These are phyloP conservation scores for Gynandropsis gynandra DNA, from an alignment of 345 rosid genomes.

Conservation along the genomic window DNA sequence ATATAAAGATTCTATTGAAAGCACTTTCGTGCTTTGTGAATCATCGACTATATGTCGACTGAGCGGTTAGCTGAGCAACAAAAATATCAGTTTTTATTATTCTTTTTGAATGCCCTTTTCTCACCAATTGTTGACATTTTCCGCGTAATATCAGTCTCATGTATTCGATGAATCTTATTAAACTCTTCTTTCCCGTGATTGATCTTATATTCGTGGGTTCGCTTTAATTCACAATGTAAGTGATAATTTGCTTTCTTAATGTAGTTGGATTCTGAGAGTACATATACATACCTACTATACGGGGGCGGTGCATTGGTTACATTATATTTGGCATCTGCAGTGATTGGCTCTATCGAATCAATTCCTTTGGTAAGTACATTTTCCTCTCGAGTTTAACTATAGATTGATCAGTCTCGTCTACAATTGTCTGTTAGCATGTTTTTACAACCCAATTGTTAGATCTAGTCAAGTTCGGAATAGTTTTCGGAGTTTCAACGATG, in stretches of 20 bases:
- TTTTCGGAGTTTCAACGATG: too few species aligned
- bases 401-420: too few species aligned
- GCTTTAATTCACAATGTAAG: not conserved
- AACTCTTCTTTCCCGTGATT: too few species aligned
- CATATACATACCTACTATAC: constrained; percentile 44
- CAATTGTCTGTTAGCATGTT: too few species aligned
- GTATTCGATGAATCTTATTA: not conserved
- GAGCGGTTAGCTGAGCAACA: constrained; percentile 55
- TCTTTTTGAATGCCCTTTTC: not conserved
- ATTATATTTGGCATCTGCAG: constrained; percentile 49
- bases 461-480: too few species aligned
- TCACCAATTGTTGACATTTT: not conserved
- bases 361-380: constrained; percentile 67
- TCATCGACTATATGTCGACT: constrained; percentile 26
- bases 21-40: constrained; percentile 27
- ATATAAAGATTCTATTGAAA: constrained; percentile 2
- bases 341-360: constrained; percentile 73
- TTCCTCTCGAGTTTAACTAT: too few species aligned
- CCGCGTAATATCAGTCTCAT: too few species aligned
- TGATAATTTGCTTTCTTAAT: constrained; percentile 15
- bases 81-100: too few species aligned
- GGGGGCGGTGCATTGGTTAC: constrained; percentile 58
- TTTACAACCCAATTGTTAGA: too few species aligned
- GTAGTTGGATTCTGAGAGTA: constrained; percentile 62
- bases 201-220: not conserved